Base-by-base conservation (phyloP, 805 yeast genomes). In the Metschnikowia henanensis region DNA sequence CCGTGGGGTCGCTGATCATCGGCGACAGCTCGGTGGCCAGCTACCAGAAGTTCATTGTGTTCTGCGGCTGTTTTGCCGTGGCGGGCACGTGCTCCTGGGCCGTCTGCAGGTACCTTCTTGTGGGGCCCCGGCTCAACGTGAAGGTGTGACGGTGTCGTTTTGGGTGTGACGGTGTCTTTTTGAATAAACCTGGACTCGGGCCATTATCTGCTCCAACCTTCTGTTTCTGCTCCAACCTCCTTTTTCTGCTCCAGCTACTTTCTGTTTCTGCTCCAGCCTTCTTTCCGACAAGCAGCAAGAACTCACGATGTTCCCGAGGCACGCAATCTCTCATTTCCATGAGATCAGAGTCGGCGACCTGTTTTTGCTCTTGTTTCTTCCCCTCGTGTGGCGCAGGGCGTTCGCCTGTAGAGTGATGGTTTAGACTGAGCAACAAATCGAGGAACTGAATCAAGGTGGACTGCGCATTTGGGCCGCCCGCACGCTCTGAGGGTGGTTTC, bases 381-480 rank as follows among this genome's bases (percentile, higher is more conserved):
- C 23, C 51, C 42, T 40, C 26, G 35, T 51, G 56, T 15, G 67
- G 68, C 9, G 49, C 50, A 0, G 58, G 72, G 45, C 83, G 64
- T 42, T 75, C 74, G 3, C 95, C 96, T 1, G 92, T 82, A 4
- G 95, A 83, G 50, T 74, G 76, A 62, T 91, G 98, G 46, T 81
- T 82, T 13, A 91, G 84, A 37, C 80, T 80, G 31, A 91, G 72
- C 15, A 89, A 62, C 20, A 87, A 77, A 60, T 91, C 98, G 49
- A 91, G 70, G 20, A 89, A 83, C 65, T 91, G 97, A 50, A 92
- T 86, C 56, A 91, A 72, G 2, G 97, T 87, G 36, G 91, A 82
- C 65, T 91, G 98, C 0, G 96, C 97, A 61, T 91, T 91, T 4
- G 96, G 87, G 1, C 98, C 98, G 20, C 98, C 98, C 75, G 61